These are phyloP conservation scores for Pichia eremophila DNA, from an alignment of 805 yeast species.

Conservation along the genomic window DNA sequence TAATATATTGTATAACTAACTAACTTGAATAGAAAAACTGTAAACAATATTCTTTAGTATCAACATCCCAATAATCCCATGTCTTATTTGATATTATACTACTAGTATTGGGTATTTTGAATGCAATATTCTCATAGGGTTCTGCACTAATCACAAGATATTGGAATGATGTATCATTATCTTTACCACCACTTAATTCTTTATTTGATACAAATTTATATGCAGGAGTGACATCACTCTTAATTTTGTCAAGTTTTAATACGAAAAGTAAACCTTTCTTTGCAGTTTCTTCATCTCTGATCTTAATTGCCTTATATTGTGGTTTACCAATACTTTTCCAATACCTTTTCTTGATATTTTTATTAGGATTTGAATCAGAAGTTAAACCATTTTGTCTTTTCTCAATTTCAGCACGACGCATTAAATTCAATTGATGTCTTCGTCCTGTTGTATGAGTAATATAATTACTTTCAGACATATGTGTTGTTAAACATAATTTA, in stretches of 20 bases:
- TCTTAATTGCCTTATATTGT: conserved; percentile 53
- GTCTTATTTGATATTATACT: conserved; percentile 38
- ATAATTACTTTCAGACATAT: conserved; percentile 70
- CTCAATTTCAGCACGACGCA: conserved; percentile 44
- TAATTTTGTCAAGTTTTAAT: conserved; percentile 44
- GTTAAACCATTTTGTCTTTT: conserved; percentile 9
- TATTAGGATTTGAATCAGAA: background rate
- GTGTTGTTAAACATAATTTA: conserved; percentile 73
- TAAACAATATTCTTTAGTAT: conserved; percentile 55
- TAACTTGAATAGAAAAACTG: conserved; percentile 48
- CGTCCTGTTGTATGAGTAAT: conserved; percentile 77
- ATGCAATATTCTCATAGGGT: conserved; percentile 76
- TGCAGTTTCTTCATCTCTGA: conserved; percentile 50
- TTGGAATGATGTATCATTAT: conserved; percentile 42
- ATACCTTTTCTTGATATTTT: conserved; percentile 28
- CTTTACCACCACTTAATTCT: conserved; percentile 45
- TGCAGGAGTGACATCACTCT: conserved; percentile 41
- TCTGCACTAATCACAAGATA: conserved; percentile 78
- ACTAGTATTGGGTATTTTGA: conserved; percentile 53
- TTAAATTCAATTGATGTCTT: conserved; percentile 68
- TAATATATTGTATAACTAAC: background rate
- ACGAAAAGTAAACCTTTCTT: conserved; percentile 60
- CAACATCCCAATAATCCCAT: conserved; percentile 72
- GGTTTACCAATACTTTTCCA: conserved; percentile 68
- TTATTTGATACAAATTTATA: conserved; percentile 70